Evolutionary conservation across 2,329 filamentous ascomycete genomes (phyloP).

Genomic region (Sphaerulina populicola): DNA sequence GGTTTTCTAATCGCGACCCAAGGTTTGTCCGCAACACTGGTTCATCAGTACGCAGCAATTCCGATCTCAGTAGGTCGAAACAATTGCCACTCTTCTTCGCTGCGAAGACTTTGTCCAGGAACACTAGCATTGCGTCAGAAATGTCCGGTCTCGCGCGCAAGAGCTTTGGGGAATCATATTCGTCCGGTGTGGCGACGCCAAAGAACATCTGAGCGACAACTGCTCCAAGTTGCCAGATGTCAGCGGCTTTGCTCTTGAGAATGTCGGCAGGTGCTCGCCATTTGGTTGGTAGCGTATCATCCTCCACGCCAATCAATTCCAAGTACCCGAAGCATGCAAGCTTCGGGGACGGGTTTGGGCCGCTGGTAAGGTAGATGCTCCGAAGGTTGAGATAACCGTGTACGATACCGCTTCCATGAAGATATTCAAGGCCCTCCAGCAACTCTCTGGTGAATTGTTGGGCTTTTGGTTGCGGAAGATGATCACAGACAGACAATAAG

Average conservation of each 20-base stretch:
- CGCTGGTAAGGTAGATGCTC: constrained; percentile 21
- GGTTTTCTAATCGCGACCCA: constrained; percentile 2
- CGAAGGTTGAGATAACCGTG: constrained; percentile 43
- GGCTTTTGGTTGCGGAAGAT: constrained; percentile 62
- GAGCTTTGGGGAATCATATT: constrained; percentile 69
- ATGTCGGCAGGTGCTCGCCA: constrained; percentile 18
- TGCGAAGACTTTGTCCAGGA: constrained; percentile 80
- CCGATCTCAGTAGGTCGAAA: constrained; percentile 58
- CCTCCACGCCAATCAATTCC: constrained; percentile 49
- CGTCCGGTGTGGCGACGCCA: constrained; percentile 65
- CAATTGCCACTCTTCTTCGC: constrained; percentile 76
- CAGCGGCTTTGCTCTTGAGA: constrained; percentile 54
- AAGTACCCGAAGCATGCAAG: constrained; percentile 68
- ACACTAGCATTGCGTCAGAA: constrained; percentile 66
- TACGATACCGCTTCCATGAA: constrained; percentile 74
- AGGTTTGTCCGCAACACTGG: constrained; percentile 33
- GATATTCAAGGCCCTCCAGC: constrained; percentile 76
- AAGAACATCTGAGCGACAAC: constrained; percentile 92
- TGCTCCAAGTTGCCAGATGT: constrained; percentile 91
- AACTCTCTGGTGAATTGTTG: constrained; percentile 88
- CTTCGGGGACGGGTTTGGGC: constrained; percentile 45
- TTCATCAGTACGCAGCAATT: constrained; percentile 46
- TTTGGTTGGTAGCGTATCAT: constrained; percentile 12
- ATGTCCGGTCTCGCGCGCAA: constrained; percentile 63
- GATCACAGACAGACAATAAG: constrained; percentile 63